Base-by-base conservation (phyloP, 495 filamentous ascomycete genomes). In the Ascodesmis nigricans region DNA sequence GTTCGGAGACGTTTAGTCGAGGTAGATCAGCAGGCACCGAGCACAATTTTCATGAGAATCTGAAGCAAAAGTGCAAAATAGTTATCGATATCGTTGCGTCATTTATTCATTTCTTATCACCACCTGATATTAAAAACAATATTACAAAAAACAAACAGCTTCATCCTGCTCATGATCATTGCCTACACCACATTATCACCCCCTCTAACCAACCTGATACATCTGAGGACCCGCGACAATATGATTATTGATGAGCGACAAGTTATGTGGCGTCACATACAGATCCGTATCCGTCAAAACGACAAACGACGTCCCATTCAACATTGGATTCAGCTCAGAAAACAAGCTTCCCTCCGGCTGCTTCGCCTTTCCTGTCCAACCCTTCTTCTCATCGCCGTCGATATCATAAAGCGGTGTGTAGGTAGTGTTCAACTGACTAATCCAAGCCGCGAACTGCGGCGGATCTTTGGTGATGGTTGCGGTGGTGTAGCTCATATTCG, bases 281-380 rank as follows among this genome's bases (percentile, higher is more conserved):
- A 73, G 36, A 45, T 81, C 66, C 3, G 53, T 45, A 46, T 91
- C 78, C 1, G 78, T 82, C 9, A 92, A 52, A 3, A 68, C 71
- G 33, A 91, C 56, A 39, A 81, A 84, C 46, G 83, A 72, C 3
- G 79, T 90, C 0, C 67, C 74, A 43, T 87, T 84, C 33, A 79
- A 61, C 3, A 69, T 67, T 4, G 71, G 72, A 46, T 83, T 69
- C 4, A 67, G 64, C 36, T 61, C 62, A 42, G 60, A 81, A 0
- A 71, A 71, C 23, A 62, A 58, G 11, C 62, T 46, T 36, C 60
- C 56, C 23, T 56, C 52, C 0, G 79, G 82, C 58, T 92, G 81
- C 35, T 63, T 62, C 0, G 79, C 78, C 43, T 57, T 70, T 0
- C 73, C 79, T 1, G 55, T 56, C n/a, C n/a, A n/a, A 34, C 65